Evolutionary conservation across 208 protist genomes (phyloP).

Genomic region (Wallacemonas sp.): DNA sequence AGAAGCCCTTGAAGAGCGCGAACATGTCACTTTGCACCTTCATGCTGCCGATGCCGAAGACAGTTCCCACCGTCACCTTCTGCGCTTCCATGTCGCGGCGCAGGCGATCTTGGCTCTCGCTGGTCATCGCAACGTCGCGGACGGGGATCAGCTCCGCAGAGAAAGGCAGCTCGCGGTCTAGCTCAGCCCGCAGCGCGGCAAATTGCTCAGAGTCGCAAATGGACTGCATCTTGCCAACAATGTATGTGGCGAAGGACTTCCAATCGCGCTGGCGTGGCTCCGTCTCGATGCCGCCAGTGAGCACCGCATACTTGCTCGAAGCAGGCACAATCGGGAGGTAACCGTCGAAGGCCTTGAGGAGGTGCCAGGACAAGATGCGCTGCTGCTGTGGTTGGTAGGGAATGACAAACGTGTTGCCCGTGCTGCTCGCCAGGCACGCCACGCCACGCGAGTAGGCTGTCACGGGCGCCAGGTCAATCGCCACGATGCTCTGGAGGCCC

Average conservation of each 20-base stretch:
- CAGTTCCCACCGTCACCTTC: conserved; percentile 57
- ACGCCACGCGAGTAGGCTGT: conserved; percentile 65
- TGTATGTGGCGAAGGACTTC: conserved; percentile 83
- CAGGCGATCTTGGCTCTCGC: conserved; percentile 55
- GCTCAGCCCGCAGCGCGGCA: conserved; percentile 38
- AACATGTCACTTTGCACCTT: conserved; percentile 91
- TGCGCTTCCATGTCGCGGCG: conserved; percentile 76
- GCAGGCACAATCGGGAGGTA: conserved; percentile 59
- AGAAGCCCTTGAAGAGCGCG: conserved; percentile 71
- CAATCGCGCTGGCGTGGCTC: conserved; percentile 71
- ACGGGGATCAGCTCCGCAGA: conserved; percentile 84
- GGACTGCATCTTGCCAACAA: conserved; percentile 65
- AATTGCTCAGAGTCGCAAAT: conserved; percentile 37
- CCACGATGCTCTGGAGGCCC: conserved; percentile 77
- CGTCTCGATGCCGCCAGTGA: conserved; percentile 82
- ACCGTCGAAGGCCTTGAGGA: conserved; percentile 79
- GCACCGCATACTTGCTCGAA: conserved; percentile 65
- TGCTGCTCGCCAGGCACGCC: conserved; percentile 81
- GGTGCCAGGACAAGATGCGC: conserved; percentile 47
- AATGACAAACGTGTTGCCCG: conserved; percentile 71
- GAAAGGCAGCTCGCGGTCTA: conserved; percentile 83
- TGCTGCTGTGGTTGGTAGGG: conserved; percentile 79
- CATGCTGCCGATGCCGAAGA: conserved; percentile 74
- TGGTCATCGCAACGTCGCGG: conserved; percentile 55
- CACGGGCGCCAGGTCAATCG: conserved; percentile 79